Base-by-base conservation (phyloP, 23 red algal species). In the Gracilaria domingensis region DNA sequence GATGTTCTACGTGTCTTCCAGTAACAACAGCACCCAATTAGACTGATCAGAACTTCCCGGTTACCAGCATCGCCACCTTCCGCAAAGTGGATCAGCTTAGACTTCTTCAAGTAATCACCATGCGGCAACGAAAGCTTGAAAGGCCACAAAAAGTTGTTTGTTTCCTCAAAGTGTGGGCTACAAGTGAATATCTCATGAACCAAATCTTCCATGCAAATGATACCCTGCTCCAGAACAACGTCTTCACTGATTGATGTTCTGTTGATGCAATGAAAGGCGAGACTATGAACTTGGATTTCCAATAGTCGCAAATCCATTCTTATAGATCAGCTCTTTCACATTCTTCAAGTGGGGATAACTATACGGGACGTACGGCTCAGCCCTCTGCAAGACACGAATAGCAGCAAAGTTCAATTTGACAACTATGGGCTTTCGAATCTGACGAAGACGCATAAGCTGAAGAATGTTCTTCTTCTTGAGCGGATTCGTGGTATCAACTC, bases 21-120 rank as follows among this genome's bases (percentile, higher is more conserved):
- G 25, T 6, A 51, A 4, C 51, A 47, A 45, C 29, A 64, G 1
- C 59, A 60, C n/a, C 8, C 6, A n/a, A 38, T 83, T 94, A 38
- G 17, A 80, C 95, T 93, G 64, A 99, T 99, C n/a, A 96, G 88
- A 25, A 96, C 87, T 44, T 96, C 97, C 36, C 97, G 93, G 85
- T 99, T 99, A n/a, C 97, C 97, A 79, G 88, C 86, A 81, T 95
- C 94, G 33, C 97, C 97, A 78, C 97, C 97, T 88, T 99, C 97
- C 35, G 90, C 79, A 59, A 99, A 95, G 72, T 99, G 97, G 55
- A 84, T 88, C 12, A 96, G 92, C 81, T 99, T 99, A 47, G 91
- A 93, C 53, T 87, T 80, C 81, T 93, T 92, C 8, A 90, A 91
- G 70, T 94, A 99, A 21, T 94, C 97, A 57, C 97, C 97, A 80